Conservation (phyloP, 768 basidiomycete genomes). For the Suillus paluster region DNA sequence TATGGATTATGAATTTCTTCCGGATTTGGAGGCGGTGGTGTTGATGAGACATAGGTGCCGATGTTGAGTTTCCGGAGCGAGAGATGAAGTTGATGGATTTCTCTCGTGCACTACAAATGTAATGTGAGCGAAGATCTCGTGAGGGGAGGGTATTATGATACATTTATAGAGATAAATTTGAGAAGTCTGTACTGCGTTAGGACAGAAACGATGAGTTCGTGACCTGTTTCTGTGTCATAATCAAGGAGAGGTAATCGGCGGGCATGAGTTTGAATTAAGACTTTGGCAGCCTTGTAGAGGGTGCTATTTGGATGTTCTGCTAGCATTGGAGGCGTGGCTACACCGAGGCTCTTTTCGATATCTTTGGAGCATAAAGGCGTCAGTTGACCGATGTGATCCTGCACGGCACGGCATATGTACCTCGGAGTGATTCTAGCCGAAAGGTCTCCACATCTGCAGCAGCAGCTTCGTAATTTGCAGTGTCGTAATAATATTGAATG, state of each 20-base stretch:
- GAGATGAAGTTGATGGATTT: conserved; percentile 80
- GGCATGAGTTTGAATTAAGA: conserved; percentile 94
- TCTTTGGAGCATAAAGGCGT: conserved; percentile 50
- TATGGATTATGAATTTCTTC: conserved; percentile 68
- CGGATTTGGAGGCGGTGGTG: conserved; percentile 47
- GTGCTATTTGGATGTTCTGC: conserved; percentile 87
- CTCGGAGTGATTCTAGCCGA: conserved; percentile 85
- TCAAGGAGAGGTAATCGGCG: conserved; percentile 94
- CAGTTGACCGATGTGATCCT: conserved; percentile 13
- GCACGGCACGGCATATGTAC: conserved; percentile 45
- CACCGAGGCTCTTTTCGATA: conserved; percentile 90
- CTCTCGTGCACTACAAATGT: conserved; percentile 72
- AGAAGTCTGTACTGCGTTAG: conserved; percentile 97
- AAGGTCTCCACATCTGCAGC: conserved; percentile 92
- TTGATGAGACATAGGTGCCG: conserved; percentile 84
- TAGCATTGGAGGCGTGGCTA: conserved; percentile 89
- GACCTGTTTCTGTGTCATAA: conserved; percentile 89
- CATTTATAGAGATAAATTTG: conserved; percentile 98
- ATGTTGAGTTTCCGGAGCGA: conserved; percentile 87
- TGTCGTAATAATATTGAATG: conserved; percentile 97
- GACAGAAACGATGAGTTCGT: conserved; percentile 94
- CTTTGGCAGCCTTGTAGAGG: conserved; percentile 87
- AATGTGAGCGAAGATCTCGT: conserved; percentile 15
- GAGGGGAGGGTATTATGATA: conserved; percentile 39
- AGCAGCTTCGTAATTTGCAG: conserved; percentile 79